phyloP scores from a whole-genome alignment of 2,329 filamentous ascomycete genomes.

The Fusarium pseudograminearum region DNA sequence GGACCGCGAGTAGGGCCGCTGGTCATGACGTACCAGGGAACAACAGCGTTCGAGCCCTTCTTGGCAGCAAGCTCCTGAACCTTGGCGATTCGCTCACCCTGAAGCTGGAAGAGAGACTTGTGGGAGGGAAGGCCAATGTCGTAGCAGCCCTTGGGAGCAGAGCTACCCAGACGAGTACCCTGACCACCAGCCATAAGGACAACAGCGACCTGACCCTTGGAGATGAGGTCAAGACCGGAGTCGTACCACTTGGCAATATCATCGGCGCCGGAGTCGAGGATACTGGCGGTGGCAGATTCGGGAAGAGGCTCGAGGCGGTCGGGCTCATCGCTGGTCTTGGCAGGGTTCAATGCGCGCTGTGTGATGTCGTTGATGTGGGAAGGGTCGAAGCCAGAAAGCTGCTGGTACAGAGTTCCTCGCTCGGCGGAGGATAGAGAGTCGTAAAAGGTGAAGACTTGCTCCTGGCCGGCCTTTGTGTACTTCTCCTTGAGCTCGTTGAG shows the following conservation, averaged over 20 bases:
- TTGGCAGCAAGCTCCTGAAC: constrained; percentile 83
- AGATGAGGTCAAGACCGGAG: constrained; percentile 82
- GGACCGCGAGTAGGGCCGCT: constrained; percentile 91
- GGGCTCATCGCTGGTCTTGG: constrained; percentile 68
- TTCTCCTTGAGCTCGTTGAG: constrained; percentile 77
- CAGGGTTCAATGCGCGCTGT: constrained; percentile 82
- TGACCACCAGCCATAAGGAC: constrained; percentile 98
- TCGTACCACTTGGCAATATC: constrained; percentile 89
- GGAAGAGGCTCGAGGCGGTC: constrained; percentile 85
- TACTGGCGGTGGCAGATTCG: constrained; percentile 85
- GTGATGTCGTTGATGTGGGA: constrained; percentile 89
- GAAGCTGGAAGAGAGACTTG: constrained; percentile 97
- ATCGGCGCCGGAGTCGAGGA: constrained; percentile 85
- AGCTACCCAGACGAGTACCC: constrained; percentile 93
- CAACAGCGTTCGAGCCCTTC: constrained; percentile 68
- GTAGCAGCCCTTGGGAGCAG: constrained; percentile 96
- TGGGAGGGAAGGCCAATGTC: constrained; percentile 92
- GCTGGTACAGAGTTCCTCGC: constrained; percentile 82
- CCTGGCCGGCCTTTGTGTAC: constrained; percentile 81
- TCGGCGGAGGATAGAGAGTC: constrained; percentile 80
- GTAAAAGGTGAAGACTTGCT: constrained; percentile 84
- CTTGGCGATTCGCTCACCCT: constrained; percentile 92
- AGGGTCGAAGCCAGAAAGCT: constrained; percentile 86
- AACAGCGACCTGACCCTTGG: constrained; percentile 81
- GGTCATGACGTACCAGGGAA: constrained; percentile 99